phyloP scores from a whole-genome alignment of 768 basidiomycete genomes.

The Russula vinacea region DNA sequence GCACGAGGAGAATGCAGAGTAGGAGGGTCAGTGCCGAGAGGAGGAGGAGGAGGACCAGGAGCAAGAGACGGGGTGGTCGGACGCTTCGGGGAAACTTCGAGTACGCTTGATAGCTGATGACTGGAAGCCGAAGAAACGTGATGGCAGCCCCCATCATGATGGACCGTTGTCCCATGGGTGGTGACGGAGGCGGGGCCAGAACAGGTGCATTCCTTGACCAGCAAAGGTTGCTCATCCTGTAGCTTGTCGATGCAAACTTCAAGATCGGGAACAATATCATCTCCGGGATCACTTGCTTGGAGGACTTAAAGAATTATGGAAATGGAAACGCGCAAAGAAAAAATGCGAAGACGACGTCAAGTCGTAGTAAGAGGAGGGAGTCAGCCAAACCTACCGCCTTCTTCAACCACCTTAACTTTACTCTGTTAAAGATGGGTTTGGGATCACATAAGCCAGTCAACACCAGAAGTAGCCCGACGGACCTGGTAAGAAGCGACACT shows the following conservation, averaged over 20 bases:
- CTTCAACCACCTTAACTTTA: conserved; percentile 27
- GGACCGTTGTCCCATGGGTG: conserved; percentile 9
- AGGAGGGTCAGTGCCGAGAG: conserved; percentile 23
- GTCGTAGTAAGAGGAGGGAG: conserved; percentile 12
- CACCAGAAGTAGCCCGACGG: conserved; percentile 15
- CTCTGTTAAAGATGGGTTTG: conserved; percentile 14
- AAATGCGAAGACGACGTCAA: conserved; percentile 21
- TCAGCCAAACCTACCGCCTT: conserved; percentile 19
- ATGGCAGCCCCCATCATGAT: not conserved
- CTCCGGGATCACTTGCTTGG: conserved; percentile 28
- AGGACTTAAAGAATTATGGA: conserved; percentile 18
- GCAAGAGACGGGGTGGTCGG: conserved; percentile 12
- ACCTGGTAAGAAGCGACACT: conserved; percentile 26
- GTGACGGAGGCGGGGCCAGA: conserved; percentile 1
- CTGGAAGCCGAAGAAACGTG: conserved; percentile 20
- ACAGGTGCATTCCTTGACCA: conserved; percentile 21
- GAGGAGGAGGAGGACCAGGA: conserved; percentile 25
- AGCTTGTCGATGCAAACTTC: conserved; percentile 10
- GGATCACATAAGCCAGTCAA: conserved; percentile 20
- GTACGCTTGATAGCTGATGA: conserved; percentile 24
- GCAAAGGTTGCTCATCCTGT: conserved; percentile 20
- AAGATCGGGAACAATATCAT: conserved; percentile 26
- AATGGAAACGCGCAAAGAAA: conserved; percentile 3
- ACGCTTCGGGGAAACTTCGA: conserved; percentile 17
- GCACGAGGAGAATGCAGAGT: conserved; percentile 24